Evolutionary conservation across 2,329 filamentous ascomycete genomes (phyloP), one percentile per base, ranked within the genome.

Genomic region (Periconia sp.): DNA sequence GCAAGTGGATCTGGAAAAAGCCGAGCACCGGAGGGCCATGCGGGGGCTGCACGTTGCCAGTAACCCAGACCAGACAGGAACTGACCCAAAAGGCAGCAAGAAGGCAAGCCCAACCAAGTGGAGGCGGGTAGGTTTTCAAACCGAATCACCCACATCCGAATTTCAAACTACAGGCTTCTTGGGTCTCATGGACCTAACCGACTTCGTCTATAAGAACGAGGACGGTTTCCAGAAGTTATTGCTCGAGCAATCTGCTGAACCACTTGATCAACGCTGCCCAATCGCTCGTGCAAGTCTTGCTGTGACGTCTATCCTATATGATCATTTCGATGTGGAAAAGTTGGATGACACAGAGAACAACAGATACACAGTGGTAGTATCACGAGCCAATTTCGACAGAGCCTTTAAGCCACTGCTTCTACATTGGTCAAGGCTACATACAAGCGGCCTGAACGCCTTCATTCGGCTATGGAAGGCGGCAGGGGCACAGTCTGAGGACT

Each of bases 131-230:
- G 94, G 94, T 2, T 99, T 99, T 66, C 89, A 94, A 72, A 88
- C 89, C 0, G 94, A 99, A 74, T 92, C 85, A 61, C 94, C 94
- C 3, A 87, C 87, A 0, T 82, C 83, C 64, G 94, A 99, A 63
- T 97, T 99, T 68, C 87, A 91, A 18, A 80, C 85, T 40, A 89
- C 90, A 27, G 94, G 94, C 0, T 97, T 92, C 70, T 76, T 99
- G 50, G 94, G 94, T 27, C 91, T 99, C 85, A 97, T 99, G 92
- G 94, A 99, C 72, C 76, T 99, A 66, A 91, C 92, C 2, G 92
- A 97, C 73, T 99, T 91, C 71, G 91, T 96, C 46, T 85, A 89
- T 66, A 96, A 92, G 70, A 88, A 96, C 68, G 91, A 96, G 71
- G 92, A 97, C 69, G 85, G 86, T 11, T 97, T 96, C 63, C 92